A percentile compares a stretch with the other conserved stretches of the same genome.
Conservation (phyloP, 306 rosid genomes). For the Citrullus amarus region DNA sequence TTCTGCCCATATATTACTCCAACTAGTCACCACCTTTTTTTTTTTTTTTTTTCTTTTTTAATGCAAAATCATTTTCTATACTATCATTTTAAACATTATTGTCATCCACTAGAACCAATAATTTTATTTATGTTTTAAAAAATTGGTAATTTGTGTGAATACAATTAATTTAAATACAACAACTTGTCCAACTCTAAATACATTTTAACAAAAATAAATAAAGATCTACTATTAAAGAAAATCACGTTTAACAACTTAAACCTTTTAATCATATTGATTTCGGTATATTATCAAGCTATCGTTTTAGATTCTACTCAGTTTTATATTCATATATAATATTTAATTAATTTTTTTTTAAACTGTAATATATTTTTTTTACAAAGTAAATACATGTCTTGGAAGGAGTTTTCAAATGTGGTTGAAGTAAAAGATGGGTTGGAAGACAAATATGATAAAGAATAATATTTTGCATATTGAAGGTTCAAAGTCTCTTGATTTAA, state of each 20-base stretch:
- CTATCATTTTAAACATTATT: too few species aligned
- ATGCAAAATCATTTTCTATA: background rate
- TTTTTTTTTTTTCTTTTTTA: background rate
- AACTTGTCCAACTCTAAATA: background rate
- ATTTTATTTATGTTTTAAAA: background rate
- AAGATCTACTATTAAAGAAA: too few species aligned
- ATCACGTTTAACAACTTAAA: too few species aligned
- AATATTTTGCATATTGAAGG: background rate
- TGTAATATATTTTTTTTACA: too few species aligned
- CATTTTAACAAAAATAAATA: background rate
- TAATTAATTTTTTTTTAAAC: too few species aligned
- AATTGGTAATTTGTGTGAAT: background rate
- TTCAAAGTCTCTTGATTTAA: background rate
- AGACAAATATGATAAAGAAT: background rate
- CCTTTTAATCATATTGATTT: too few species aligned
- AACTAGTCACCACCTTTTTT: background rate
- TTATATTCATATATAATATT: too few species aligned
- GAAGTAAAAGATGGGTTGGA: background rate
- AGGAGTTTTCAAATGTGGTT: background rate
- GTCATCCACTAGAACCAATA: background rate
- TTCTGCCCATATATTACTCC: constrained; percentile 4
- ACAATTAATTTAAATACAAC: background rate
- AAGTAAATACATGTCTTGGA: too few species aligned
- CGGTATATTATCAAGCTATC: too few species aligned
- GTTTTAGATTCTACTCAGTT: too few species aligned